Evolutionary conservation across 169 alveolate genomes (phyloP).

Genomic region (Hammondia hammondi): DNA sequence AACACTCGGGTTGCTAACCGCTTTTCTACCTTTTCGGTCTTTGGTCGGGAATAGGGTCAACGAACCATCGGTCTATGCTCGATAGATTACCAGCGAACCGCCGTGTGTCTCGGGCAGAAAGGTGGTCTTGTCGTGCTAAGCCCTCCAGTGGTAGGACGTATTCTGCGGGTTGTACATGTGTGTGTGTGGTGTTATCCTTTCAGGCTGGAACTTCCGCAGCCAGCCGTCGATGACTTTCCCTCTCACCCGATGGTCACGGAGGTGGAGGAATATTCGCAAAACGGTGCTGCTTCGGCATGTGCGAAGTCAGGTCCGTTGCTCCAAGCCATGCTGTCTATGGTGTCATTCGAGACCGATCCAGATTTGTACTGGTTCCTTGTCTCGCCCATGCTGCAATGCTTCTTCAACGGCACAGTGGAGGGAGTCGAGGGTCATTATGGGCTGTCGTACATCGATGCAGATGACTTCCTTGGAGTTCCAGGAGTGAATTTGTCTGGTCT

Average conservation of each 20-base stretch:
- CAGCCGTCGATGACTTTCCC: background rate
- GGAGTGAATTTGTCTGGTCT: background rate
- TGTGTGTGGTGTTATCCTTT: background rate
- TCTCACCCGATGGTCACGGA: too few species aligned
- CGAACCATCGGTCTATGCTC: too few species aligned
- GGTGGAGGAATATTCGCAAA: too few species aligned
- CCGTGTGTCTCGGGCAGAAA: too few species aligned
- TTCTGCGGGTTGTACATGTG: too few species aligned
- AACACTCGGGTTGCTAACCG: too few species aligned
- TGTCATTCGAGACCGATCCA: background rate
- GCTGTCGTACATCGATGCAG: background rate
- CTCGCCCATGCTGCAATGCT: background rate
- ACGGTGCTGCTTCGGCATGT: too few species aligned
- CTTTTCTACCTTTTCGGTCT: too few species aligned
- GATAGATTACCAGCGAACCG: too few species aligned
- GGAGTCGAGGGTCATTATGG: background rate
- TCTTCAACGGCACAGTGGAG: background rate
- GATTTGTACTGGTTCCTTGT: background rate
- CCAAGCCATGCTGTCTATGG: background rate
- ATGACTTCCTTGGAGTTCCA: background rate
- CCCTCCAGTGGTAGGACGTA: too few species aligned
- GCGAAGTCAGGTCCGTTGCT: constrained; percentile 7
- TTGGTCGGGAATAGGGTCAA: too few species aligned
- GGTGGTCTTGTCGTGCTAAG: too few species aligned
- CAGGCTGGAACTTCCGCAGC: background rate